These are phyloP conservation scores for Nepenthes gracilis DNA, from an alignment of 148 eudicot genomes.

Conservation along the genomic window DNA sequence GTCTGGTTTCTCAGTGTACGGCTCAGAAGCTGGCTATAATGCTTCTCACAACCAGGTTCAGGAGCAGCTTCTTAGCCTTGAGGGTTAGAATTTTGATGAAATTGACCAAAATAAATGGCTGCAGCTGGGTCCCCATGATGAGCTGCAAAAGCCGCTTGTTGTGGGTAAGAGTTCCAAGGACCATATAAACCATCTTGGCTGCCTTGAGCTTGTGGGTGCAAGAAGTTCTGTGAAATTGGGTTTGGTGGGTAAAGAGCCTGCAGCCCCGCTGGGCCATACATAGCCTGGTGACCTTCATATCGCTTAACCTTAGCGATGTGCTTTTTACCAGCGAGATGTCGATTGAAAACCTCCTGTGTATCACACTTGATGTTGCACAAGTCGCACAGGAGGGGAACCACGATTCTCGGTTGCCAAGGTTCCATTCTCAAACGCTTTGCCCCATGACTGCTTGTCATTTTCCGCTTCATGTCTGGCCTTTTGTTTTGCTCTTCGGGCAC, in stretches of 20 bases:
- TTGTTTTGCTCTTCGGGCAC: background rate
- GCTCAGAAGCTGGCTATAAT: too few relatives aligned
- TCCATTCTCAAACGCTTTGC: background rate
- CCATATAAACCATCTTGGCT: too few relatives aligned
- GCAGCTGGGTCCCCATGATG: too few relatives aligned
- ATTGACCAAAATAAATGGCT: too few relatives aligned
- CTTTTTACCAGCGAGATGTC: background rate
- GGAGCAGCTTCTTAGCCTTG: too few relatives aligned
- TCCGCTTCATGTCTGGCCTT: background rate
- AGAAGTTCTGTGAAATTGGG: background rate
- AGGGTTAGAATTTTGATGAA: too few relatives aligned
- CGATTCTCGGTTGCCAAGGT: background rate
- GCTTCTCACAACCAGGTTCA: too few relatives aligned
- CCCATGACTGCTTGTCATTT: background rate
- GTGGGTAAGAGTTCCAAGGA: too few relatives aligned
- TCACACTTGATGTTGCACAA: constrained; percentile 1
- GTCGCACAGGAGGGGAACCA: background rate
- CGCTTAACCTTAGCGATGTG: background rate
- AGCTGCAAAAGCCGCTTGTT: too few relatives aligned
- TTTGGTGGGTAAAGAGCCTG: background rate
- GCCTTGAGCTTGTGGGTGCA: background rate
- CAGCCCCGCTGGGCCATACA: background rate
- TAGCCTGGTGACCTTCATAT: background rate
- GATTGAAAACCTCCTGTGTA: background rate
- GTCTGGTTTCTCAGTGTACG: background rate